Evolutionary conservation across 345 rosid species (phyloP).

Genomic region (Chamaenerion angustifolium): DNA sequence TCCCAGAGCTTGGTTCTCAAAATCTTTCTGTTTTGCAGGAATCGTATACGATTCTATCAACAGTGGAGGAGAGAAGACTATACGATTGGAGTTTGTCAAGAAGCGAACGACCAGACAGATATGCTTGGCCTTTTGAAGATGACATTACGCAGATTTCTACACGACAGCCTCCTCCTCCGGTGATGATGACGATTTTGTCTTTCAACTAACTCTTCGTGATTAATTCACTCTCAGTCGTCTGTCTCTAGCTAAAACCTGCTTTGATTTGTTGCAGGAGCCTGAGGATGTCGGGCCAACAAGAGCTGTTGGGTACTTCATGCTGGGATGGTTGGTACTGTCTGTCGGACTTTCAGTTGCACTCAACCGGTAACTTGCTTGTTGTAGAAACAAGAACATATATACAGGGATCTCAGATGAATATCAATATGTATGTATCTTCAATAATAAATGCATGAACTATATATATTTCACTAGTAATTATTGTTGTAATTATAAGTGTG

Average conservation of each 20-base stretch:
- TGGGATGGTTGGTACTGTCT: slow-evolving; percentile 55
- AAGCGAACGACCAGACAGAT: slow-evolving; percentile 36
- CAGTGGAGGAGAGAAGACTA: slow-evolving; percentile 63
- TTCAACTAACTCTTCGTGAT: not conserved
- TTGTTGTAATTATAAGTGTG: too few relatives aligned
- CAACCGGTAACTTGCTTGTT: slow-evolving; percentile 31
- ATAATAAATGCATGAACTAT: too few relatives aligned
- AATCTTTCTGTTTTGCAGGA: too few relatives aligned
- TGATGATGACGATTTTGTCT: not conserved
- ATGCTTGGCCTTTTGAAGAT: slow-evolving; percentile 67
- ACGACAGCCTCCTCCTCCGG: slow-evolving; percentile 52
- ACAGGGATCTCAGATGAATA: too few relatives aligned
- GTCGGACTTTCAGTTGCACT: slow-evolving; percentile 40
- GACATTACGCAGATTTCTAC: slow-evolving; percentile 32
- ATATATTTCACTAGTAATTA: too few relatives aligned
- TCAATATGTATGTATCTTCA: too few relatives aligned
- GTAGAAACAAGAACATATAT: too few relatives aligned
- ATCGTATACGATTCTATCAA: slow-evolving; percentile 48
- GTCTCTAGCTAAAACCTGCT: not conserved
- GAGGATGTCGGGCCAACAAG: slow-evolving; percentile 67
- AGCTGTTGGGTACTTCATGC: slow-evolving; percentile 52
- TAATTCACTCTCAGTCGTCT: not conserved
- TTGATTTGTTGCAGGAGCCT: slow-evolving; percentile 32
- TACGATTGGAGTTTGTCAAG: slow-evolving; percentile 92
- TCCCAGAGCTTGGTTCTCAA: too few relatives aligned